A percentile compares a stretch with the other conserved stretches of the same genome.
Conservation (phyloP, 2,329 filamentous ascomycete species). For the Aulographum hederae region DNA sequence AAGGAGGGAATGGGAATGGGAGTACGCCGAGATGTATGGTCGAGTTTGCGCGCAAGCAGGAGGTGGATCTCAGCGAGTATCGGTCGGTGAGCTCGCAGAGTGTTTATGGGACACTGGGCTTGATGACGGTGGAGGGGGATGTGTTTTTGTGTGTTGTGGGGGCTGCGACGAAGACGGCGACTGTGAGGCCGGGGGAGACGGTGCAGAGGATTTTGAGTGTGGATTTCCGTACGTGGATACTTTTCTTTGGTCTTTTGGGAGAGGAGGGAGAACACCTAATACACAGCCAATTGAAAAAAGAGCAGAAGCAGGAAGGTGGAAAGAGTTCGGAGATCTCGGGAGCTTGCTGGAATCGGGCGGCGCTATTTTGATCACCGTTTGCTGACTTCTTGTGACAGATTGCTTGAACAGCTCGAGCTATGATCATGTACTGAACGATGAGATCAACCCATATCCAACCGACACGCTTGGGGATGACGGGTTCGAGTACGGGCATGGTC, state of each 20-base stretch:
- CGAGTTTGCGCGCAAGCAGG: conserved; percentile 53
- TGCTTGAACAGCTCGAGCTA: conserved; percentile 77
- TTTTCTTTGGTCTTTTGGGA: too few relatives aligned
- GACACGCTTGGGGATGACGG: conserved; percentile 36
- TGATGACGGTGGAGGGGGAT: conserved; percentile 69
- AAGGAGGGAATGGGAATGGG: too few relatives aligned
- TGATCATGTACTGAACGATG: conserved; percentile 51
- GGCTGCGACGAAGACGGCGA: conserved; percentile 59
- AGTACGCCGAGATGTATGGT: conserved; percentile 71
- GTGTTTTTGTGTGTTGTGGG: conserved; percentile 87
- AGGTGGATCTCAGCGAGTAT: conserved; percentile 56
- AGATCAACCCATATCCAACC: conserved; percentile 35
- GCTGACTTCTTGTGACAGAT: too few relatives aligned
- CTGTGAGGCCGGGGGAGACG: conserved; percentile 69
- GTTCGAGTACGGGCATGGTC: conserved; percentile 27
- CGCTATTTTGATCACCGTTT: too few relatives aligned
- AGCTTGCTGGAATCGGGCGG: conserved; percentile 4
- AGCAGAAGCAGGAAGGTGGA: too few relatives aligned
- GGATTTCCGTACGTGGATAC: conserved; percentile 45
- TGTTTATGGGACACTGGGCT: conserved; percentile 69
- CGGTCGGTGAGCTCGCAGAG: conserved; percentile 54
- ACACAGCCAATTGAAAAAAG: too few relatives aligned
- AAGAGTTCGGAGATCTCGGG: too few relatives aligned
- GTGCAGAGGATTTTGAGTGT: conserved; percentile 75
- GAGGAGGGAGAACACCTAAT: too few relatives aligned